These are phyloP conservation scores for Ilex aquifolium DNA, from an alignment of 257 asterid species.

Conservation along the genomic window DNA sequence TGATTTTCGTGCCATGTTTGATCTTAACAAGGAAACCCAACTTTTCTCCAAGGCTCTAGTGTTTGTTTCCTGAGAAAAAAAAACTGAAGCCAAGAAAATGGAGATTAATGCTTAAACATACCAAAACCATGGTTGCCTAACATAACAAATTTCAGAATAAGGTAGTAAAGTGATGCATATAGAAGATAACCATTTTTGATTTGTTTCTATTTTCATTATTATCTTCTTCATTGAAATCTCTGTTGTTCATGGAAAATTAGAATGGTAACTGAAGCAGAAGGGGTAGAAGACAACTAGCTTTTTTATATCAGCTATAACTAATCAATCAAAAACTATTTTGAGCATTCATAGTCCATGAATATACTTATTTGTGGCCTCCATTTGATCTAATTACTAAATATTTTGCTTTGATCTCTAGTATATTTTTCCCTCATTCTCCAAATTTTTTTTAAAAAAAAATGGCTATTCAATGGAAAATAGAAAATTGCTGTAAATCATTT, in stretches of 20 bases:
- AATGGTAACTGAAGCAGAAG: slow-evolving; percentile 2
- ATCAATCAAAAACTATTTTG: too few relatives aligned
- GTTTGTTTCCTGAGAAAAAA: background rate
- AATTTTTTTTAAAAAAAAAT: too few relatives aligned
- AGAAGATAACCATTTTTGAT: background rate
- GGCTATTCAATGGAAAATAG: too few relatives aligned
- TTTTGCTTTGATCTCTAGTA: too few relatives aligned
- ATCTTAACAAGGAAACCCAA: background rate
- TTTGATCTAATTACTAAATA: too few relatives aligned
- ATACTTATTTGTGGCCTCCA: too few relatives aligned
- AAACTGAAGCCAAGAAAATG: background rate
- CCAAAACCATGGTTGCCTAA: background rate
- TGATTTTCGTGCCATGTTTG: slow-evolving; percentile 10
- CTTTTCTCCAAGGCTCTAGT: background rate
- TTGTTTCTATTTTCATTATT: background rate
- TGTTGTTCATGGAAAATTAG: background rate
- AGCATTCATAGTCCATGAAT: too few relatives aligned
- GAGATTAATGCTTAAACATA: background rate
- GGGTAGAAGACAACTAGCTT: background rate
- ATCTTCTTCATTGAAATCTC: background rate
- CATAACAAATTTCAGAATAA: background rate
- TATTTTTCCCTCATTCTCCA: too few relatives aligned
- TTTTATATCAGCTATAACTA: too few relatives aligned
- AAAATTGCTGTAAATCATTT: too few relatives aligned
- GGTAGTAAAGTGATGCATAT: background rate